phyloP scores from a whole-genome alignment of 148 eudicot species.

The Rheum nobile region DNA sequence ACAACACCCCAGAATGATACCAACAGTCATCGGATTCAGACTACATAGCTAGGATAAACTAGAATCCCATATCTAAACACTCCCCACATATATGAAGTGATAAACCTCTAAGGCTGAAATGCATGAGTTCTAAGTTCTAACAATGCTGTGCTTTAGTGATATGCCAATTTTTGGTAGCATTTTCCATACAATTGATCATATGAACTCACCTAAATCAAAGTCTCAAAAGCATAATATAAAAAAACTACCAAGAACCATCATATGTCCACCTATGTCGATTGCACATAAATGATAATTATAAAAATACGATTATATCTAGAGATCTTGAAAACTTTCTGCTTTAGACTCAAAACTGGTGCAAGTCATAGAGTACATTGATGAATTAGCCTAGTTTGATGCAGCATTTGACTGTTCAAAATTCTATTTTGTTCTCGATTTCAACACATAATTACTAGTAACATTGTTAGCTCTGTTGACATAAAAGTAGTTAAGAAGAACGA shows the following conservation, averaged over 20 bases:
- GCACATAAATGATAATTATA: not conserved
- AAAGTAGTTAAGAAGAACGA: not conserved
- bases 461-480: not conserved
- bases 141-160: not conserved
- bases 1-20: not conserved
- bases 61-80: not conserved
- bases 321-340: not conserved
- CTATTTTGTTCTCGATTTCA: not conserved
- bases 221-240: not conserved
- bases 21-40: not conserved
- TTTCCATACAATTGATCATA: not conserved
- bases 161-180: not conserved
- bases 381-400: not conserved
- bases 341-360: not conserved
- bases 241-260: not conserved
- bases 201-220: not conserved
- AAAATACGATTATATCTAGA: not conserved
- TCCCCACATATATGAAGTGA: not conserved
- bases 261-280: not conserved
- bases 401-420: not conserved
- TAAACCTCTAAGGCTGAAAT: not conserved
- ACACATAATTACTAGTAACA: not conserved
- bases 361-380: not conserved
- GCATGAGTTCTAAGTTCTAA: not conserved
- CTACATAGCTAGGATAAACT: not conserved